Evolutionary conservation across 371 early-diverging fungal species (phyloP).

Genomic region (Mucor piriformis): DNA sequence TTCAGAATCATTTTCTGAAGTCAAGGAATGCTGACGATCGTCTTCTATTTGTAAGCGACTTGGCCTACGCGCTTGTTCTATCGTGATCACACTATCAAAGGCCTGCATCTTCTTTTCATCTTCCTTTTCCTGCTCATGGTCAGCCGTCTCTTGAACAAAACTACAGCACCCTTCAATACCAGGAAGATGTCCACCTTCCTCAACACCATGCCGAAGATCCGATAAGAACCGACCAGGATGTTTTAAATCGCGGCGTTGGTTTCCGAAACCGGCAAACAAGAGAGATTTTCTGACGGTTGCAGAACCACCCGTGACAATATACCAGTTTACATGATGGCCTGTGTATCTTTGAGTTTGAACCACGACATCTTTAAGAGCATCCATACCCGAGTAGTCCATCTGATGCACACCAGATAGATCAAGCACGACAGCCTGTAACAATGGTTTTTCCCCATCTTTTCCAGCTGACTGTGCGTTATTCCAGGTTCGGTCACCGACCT

Average conservation of each 20-base stretch:
- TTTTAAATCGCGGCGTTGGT: constrained; percentile 24
- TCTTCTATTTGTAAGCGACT: not conserved
- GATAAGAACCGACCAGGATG: constrained; percentile 24
- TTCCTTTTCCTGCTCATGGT: not conserved
- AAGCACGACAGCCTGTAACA: constrained; percentile 73
- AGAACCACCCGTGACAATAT: constrained; percentile 32
- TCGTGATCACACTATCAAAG: constrained; percentile 7
- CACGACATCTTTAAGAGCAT: constrained; percentile 58
- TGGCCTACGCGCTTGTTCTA: constrained; percentile 10
- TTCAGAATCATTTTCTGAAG: constrained; percentile 29
- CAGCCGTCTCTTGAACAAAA: not conserved
- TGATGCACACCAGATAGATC: constrained; percentile 80
- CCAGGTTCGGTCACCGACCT: constrained; percentile 53
- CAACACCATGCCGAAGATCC: constrained; percentile 20
- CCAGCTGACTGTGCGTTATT: constrained; percentile 30
- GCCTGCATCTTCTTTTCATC: not conserved
- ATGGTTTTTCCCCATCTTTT: constrained; percentile 42
- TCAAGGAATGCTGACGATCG: constrained; percentile 17
- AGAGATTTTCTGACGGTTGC: constrained; percentile 28
- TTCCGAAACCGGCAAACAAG: constrained; percentile 45
- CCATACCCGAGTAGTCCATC: constrained; percentile 81
- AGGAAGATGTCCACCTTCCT: constrained; percentile 9
- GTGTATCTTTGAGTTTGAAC: constrained; percentile 45
- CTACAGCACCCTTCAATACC: constrained; percentile 7
- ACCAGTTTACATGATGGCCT: constrained; percentile 39